Percentiles rank a stretch among this genome's conserved stretches.
Conservation (phyloP, 73 alveolate genomes). For the Paramecium sexaurelia region DNA sequence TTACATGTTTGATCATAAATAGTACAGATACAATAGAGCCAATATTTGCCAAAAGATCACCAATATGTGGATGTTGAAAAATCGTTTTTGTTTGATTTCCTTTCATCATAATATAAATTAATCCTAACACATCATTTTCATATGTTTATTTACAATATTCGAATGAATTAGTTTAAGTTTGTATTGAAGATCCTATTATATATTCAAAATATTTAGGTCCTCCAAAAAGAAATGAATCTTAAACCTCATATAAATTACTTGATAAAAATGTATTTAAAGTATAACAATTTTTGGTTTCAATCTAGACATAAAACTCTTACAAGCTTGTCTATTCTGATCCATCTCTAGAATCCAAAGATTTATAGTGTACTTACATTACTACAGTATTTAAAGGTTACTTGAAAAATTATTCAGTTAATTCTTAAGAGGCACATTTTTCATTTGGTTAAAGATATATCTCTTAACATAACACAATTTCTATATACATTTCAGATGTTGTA, state of each 20-base stretch:
- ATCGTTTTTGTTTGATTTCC: neutral
- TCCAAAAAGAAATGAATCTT: slow-evolving; percentile 3
- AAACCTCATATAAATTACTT: neutral
- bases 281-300: neutral
- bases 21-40: slow-evolving; percentile 33
- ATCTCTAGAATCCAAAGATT: neutral
- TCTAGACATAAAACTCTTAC: neutral
- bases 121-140: neutral
- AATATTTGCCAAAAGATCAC: slow-evolving; percentile 6
- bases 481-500: neutral
- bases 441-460: neutral
- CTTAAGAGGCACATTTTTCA: neutral
- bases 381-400: neutral
- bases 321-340: neutral
- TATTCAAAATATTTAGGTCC: neutral
- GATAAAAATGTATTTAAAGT: neutral
- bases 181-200: neutral
- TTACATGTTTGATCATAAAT: neutral
- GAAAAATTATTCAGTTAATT: neutral
- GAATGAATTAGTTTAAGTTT: neutral
- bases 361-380: neutral
- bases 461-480: neutral
- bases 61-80: neutral
- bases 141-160: neutral
- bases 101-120: neutral